Conservation (phyloP, 225 moss, liverwort and hornwort species). For the Takakia lepidozioides region DNA sequence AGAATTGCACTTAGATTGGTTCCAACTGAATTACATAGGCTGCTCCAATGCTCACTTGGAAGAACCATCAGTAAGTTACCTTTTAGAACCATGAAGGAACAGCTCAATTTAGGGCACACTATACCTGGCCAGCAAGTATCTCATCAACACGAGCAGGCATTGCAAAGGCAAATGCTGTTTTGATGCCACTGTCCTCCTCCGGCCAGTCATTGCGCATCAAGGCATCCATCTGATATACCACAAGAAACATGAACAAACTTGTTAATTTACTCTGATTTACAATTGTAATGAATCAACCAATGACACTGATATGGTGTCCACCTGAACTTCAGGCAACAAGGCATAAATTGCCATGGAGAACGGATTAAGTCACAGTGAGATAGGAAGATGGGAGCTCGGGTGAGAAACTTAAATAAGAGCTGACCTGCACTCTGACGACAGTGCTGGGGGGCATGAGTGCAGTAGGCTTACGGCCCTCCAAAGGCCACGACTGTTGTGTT, state of each 20-base stretch:
- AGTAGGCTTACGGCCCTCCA: slow-evolving; percentile 71
- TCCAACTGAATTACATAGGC: too few species aligned
- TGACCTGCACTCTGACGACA: slow-evolving; percentile 57
- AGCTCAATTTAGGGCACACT: too few species aligned
- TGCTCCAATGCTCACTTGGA: too few species aligned
- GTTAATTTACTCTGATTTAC: background rate
- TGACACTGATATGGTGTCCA: too few species aligned
- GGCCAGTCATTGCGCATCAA: slow-evolving; percentile 90
- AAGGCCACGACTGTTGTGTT: slow-evolving; percentile 69
- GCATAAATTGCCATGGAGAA: background rate
- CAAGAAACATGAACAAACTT: background rate
- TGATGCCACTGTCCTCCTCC: slow-evolving; percentile 74
- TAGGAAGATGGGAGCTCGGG: background rate
- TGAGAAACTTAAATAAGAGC: too few species aligned
- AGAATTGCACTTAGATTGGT: too few species aligned
- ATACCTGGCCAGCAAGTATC: slow-evolving; percentile 56
- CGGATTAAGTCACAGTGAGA: background rate
- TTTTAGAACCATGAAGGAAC: too few species aligned
- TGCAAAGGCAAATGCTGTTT: slow-evolving; percentile 68
- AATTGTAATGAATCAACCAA: background rate
- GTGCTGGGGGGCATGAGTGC: slow-evolving; percentile 79
- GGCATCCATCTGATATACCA: slow-evolving; percentile 56
- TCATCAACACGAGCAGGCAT: slow-evolving; percentile 77
- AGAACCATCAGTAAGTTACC: too few species aligned
- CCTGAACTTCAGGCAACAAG: too few species aligned